Evolutionary conservation across 352 stramenopile genomes (phyloP).

Genomic region (Phytophthora ramorum): DNA sequence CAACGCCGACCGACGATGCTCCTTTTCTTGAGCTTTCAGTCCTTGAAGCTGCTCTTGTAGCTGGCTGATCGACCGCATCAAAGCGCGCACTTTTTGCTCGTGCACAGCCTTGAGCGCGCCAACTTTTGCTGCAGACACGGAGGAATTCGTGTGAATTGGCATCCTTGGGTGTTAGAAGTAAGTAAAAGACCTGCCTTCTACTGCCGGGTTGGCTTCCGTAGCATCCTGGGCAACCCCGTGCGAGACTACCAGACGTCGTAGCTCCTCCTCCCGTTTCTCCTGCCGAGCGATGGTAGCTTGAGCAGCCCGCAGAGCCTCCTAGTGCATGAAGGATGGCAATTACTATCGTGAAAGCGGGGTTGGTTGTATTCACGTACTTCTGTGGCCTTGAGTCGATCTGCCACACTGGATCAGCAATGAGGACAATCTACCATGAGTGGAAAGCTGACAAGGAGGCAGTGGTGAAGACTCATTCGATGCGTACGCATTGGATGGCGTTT

Average conservation of each 20-base stretch:
- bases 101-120: conserved; percentile 74
- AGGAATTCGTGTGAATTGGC: not conserved
- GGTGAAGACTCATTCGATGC: not conserved
- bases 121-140: conserved; percentile 51
- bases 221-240: conserved; percentile 45
- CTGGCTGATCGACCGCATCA: conserved; percentile 89
- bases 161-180: not conserved
- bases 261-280: conserved; percentile 65
- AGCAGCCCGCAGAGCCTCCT: conserved; percentile 62
- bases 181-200: conserved; percentile 43
- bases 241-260: conserved; percentile 57
- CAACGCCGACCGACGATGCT: conserved; percentile 84
- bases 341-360: not conserved
- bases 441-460: not conserved
- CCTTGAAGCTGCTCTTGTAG: conserved; percentile 78
- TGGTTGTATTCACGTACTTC: conserved; percentile 38
- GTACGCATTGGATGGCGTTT: conserved; percentile 42
- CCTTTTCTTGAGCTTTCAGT: conserved; percentile 85
- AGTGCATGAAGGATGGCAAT: not conserved
- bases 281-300: conserved; percentile 69
- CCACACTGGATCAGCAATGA: conserved; percentile 35
- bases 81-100: conserved; percentile 75
- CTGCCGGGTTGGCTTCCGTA: conserved; percentile 37
- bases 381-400: conserved; percentile 57
- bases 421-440: not conserved